A percentile compares a stretch with the other conserved stretches of the same genome.
phyloP scores from a whole-genome alignment of 1,284 basidiomycete genomes.

The Heterobasidion parviporum region DNA sequence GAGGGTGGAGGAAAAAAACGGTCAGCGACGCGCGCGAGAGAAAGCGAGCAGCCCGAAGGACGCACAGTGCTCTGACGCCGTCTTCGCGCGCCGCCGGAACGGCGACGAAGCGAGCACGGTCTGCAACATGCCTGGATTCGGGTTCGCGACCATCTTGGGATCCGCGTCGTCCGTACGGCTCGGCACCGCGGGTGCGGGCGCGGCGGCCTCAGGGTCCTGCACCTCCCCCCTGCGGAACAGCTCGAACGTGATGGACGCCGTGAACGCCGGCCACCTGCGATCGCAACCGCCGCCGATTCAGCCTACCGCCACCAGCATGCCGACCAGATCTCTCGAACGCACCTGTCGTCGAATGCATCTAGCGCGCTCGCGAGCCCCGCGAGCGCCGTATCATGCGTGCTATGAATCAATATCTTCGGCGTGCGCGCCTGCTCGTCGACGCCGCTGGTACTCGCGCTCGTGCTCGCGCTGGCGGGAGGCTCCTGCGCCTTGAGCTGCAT shows the following conservation, averaged over 20 bases:
- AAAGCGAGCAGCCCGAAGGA: neutral
- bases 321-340: slow-evolving; percentile 10
- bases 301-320: neutral
- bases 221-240: slow-evolving; percentile 39
- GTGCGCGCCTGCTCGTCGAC: slow-evolving; percentile 22
- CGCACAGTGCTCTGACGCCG: slow-evolving; percentile 37
- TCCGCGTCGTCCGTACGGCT: slow-evolving; percentile 11
- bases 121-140: slow-evolving; percentile 10
- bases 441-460: neutral
- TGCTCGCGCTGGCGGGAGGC: slow-evolving; percentile 13
- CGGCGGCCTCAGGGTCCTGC: neutral
- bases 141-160: slow-evolving; percentile 5
- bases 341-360: slow-evolving; percentile 73
- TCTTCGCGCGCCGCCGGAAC: slow-evolving; percentile 10
- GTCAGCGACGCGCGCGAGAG: neutral
- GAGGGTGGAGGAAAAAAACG: neutral
- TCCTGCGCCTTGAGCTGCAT: slow-evolving; percentile 48
- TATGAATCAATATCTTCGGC: slow-evolving; percentile 58
- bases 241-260: slow-evolving; percentile 66
- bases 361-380: slow-evolving; percentile 63
- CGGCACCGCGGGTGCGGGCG: neutral
- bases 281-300: neutral
- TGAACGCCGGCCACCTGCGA: slow-evolving; percentile 66
- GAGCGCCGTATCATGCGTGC: slow-evolving; percentile 72
- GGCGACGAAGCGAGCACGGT: slow-evolving; percentile 15